Evolutionary conservation across 768 basidiomycete species (phyloP).

Genomic region (Psilocybe cubensis): DNA sequence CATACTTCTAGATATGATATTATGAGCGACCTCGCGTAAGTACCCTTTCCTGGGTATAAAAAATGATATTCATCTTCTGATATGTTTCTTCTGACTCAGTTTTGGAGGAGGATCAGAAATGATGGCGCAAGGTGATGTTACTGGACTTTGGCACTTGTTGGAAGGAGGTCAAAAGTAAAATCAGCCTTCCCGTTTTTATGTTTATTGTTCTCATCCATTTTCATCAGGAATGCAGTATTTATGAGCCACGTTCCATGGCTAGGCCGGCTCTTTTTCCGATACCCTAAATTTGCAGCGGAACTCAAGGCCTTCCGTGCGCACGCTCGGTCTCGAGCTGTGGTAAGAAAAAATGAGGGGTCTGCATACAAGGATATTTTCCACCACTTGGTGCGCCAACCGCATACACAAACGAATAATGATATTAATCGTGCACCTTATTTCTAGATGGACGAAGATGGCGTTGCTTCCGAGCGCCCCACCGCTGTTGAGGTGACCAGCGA

Average conservation of each 20-base stretch:
- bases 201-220: neutral
- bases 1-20: slow-evolving; percentile 34
- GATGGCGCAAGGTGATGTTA: slow-evolving; percentile 29
- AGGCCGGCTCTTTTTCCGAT: slow-evolving; percentile 17
- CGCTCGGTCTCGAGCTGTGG: slow-evolving; percentile 23
- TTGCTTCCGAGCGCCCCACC: slow-evolving; percentile 32
- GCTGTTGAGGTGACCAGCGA: slow-evolving; percentile 39
- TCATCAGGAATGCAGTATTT: slow-evolving; percentile 37
- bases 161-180: slow-evolving; percentile 31
- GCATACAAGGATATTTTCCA: slow-evolving; percentile 33
- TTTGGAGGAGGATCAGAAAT: slow-evolving; percentile 36
- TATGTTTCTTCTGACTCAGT: slow-evolving; percentile 14
- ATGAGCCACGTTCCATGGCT: slow-evolving; percentile 37
- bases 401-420: neutral
- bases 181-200: neutral
- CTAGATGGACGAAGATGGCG: slow-evolving; percentile 45
- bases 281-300: slow-evolving; percentile 22
- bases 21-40: slow-evolving; percentile 41
- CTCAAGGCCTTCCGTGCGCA: slow-evolving; percentile 27
- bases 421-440: slow-evolving; percentile 2
- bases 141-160: slow-evolving; percentile 29
- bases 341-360: slow-evolving; percentile 29
- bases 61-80: neutral
- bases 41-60: neutral
- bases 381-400: slow-evolving; percentile 25